Evolutionary conservation across 169 alveolate genomes (phyloP), one percentile per base, ranked within the genome.

Genomic region (Cryptosporidium sp.): DNA sequence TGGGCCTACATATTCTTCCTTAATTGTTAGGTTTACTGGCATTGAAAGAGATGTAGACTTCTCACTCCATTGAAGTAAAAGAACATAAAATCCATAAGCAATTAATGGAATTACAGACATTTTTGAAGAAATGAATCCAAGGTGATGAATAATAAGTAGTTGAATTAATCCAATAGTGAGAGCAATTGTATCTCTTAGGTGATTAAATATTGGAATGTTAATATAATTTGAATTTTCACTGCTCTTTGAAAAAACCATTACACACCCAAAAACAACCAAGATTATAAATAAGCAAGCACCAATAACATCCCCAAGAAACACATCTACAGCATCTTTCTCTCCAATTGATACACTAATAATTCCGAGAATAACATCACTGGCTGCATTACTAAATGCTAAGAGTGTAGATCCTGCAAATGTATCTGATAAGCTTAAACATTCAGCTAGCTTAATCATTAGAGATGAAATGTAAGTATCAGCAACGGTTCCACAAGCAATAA

Each of bases 241-340:
- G 39, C 80, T 80, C 80, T 80, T 80, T 3, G 89, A 80, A 16
- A 44, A 80, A 0, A 80, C 89, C 89, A 80, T 80, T 42, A 80
- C 89, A 65, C 89, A 80, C 5, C 89, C 89, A 80, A 80, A 80
- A 0, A 80, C 89, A n/a, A 80, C 89, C 39, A 80, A 65, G 18
- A 65, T 80, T 3, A 80, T 80, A 39, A 80, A 80, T 44, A 65
- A 58, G 14, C 70, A 80, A 10, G 89, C 89, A 44, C 89, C 89
- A 62, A 80, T 7, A 45, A 80, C 89, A 39, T 80, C 89, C 21
- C 89, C 89, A 21, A 80, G 48, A 29, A 80, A 80, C 4, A 80
- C 89, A 60, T 80, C 75, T 62, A 80, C 62, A 3, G 89, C 75
- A 44, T 80, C 89, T 48, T 65, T 80, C 45, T 80, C 89, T 0